Evolutionary conservation across 257 asterid genomes (phyloP).

Genomic region (Apocynum venetum): DNA sequence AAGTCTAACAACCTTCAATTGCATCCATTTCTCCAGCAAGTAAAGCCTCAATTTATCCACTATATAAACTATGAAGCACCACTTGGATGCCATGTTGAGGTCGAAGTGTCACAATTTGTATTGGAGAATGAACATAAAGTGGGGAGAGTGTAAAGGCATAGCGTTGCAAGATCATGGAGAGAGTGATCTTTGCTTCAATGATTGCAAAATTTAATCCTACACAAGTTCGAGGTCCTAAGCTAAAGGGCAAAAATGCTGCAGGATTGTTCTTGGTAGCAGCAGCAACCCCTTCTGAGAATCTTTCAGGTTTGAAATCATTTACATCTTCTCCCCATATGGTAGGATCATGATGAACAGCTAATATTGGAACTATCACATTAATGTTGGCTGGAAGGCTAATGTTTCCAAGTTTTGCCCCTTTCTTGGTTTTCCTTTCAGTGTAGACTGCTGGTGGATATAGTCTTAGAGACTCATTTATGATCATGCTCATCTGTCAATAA

Average conservation of each 20-base stretch:
- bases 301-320: conserved; percentile 26
- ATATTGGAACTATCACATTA: conserved; percentile 7
- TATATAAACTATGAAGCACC: neutral
- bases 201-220: conserved; percentile 24
- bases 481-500: conserved; percentile 21
- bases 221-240: conserved; percentile 21
- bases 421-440: conserved; percentile 5
- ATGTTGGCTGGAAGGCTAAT: conserved; percentile 17
- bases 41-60: too few species aligned
- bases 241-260: conserved; percentile 23
- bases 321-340: conserved; percentile 29
- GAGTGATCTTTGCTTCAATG: conserved; percentile 16
- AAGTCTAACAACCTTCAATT: too few species aligned
- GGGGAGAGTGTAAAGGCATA: conserved; percentile 2
- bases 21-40: too few species aligned
- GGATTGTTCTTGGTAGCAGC: conserved; percentile 21
- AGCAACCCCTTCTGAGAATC: conserved; percentile 24
- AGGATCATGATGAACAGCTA: conserved; percentile 22
- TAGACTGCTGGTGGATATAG: conserved; percentile 17
- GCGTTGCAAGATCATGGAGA: conserved; percentile 20
- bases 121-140: neutral
- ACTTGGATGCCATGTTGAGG: conserved; percentile 10
- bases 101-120: conserved; percentile 2
- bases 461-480: conserved; percentile 26
- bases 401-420: conserved; percentile 16